Evolutionary conservation across 148 eudicot genomes (phyloP), one percentile per base, ranked within the genome.

Genomic region (Talinum fruticosum): DNA sequence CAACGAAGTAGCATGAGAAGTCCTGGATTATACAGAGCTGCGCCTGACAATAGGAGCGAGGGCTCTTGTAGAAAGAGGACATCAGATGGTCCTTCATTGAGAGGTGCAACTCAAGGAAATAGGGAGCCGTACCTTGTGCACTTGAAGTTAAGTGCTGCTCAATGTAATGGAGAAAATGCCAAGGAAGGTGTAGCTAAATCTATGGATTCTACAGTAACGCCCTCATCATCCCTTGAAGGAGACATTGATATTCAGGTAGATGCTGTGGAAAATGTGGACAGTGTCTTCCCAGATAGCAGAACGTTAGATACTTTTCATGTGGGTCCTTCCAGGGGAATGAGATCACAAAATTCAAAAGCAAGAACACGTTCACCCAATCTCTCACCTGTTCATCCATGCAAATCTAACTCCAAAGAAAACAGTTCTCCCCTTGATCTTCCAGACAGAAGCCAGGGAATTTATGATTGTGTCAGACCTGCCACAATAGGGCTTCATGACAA

Each of bases 1-100:
- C 74, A 75, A 69, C 81, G 82, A 74, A 81, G 66, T 61, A 77
- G 75, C 69, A 76, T 84, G 74, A 78, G 79, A 73, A 76, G 74
- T 33, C 72, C 76, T 51, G 70, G 70, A 36, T 76, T 78, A 24
- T 67, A 13, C 74, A 70, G 47, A 53, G 66, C 76, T 36, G 79
- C 54, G 71, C 21, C n/a, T 2, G 76, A 80, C 35, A 73, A 74
- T 36, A 66, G 24, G 72, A 83, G 69, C 67, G 65, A 16, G 33
- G 71, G 72, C 66, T 54, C 73, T 69, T 38, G 47, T 66, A 24
- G 81, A 73, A 76, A 76, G 49, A 84, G 69, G 66, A 87, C 66
- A 49, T 45, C 34, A 19, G 82, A 71, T 66, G 45, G 84, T 34
- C 68, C 82, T 73, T 73, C 68, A 62, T 66, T 71, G 61, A 75